These are phyloP conservation scores for Solanum bulbocastanum DNA, from an alignment of 257 asterid genomes.

Conservation along the genomic window DNA sequence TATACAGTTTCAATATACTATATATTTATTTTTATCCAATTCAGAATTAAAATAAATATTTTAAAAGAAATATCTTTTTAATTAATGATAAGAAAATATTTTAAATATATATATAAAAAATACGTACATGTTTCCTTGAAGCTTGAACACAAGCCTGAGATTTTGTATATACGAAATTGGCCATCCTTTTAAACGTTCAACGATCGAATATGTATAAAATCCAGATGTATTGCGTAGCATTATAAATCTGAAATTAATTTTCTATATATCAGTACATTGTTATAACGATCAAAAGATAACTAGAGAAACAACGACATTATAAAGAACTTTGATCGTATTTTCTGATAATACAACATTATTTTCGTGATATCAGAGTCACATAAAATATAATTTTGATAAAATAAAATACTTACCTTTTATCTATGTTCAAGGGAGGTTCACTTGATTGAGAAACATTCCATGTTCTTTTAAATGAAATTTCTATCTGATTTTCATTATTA, in stretches of 20 bases:
- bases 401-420: constrained; percentile 27
- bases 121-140: constrained; percentile 21
- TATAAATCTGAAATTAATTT: constrained; percentile 16
- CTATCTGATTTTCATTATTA: constrained; percentile 21
- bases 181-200: constrained; percentile 30
- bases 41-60: too few relatives aligned
- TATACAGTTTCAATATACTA: not conserved
- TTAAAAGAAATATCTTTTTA: too few relatives aligned
- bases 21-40: not conserved
- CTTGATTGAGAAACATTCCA: constrained; percentile 22
- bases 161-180: constrained; percentile 31
- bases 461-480: constrained; percentile 39
- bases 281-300: not conserved
- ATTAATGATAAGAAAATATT: not conserved
- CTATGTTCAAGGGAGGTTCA: constrained; percentile 35
- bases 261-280: not conserved
- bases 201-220: constrained; percentile 36
- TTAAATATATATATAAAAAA: not conserved
- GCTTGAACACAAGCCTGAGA: constrained; percentile 46
- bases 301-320: not conserved
- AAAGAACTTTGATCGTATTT: not conserved
- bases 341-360: not conserved
- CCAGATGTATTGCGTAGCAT: constrained; percentile 33
- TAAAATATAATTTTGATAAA: not conserved
- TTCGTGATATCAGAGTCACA: not conserved